Evolutionary conservation across 768 basidiomycete species (phyloP), one percentile per base, ranked within the genome.

Genomic region (Phanerodontia chrysosporium): DNA sequence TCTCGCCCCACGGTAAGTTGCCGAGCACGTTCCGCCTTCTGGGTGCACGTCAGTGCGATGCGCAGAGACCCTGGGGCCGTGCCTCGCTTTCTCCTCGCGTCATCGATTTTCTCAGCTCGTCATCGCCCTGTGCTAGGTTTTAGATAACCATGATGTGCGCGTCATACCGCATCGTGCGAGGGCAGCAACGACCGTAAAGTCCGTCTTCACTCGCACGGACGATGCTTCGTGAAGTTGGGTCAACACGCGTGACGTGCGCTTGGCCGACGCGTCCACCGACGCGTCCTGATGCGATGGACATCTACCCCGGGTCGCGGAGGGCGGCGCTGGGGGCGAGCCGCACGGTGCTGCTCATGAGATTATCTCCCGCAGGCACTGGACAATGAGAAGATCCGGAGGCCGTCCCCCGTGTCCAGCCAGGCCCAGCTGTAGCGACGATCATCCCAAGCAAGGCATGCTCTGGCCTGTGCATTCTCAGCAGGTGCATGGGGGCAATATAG

Each of bases 301-400:
- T 42, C 39, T 42, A 42, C 39, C 39, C 39, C 39, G 39, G 39
- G 39, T 42, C 39, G 39, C 39, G 18, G 18, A 42, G 18, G 39
- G 18, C 39, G 18, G 39, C 39, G 39, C 39, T 18, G 39, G 8
- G 8, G 39, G 28, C 49, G 4, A n/a, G 18, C 8, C 52, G 52
- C 52, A 53, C 35, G 36, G 39, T 53, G 52, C 36, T 16, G 36
- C 10, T n/a, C 32, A 53, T 53, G 52, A 53, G 52, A 53, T 51
- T 18, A 49, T n/a, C 51, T 29, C 2, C 32, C 36, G 10, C n/a
- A 16, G 32, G 18, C 4, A 42, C 39, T 42, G 9, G 39, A 7
- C 39, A 42, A 18, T 42, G 39, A 42, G 51, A 51, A 51, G 51
- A 35, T 51, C 51, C 52, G 52, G 52, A 30, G 32, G 16, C 35